phyloP scores from a whole-genome alignment of 441 rosid genomes.

The Bocquillonia castaneifolia region DNA sequence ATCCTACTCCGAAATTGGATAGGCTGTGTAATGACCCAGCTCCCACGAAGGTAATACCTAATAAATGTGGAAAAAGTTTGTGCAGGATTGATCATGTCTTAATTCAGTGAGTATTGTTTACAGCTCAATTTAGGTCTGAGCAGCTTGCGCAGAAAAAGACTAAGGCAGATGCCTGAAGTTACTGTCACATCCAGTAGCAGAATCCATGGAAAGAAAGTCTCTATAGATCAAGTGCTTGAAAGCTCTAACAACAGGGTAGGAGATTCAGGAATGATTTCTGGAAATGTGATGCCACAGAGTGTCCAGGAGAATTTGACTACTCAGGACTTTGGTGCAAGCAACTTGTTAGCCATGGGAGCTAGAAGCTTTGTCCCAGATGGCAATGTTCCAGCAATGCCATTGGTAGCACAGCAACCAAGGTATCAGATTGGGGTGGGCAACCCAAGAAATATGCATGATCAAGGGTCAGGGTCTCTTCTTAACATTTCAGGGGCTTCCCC shows the following conservation, averaged over 20 bases:
- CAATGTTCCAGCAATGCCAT: conserved; percentile 43
- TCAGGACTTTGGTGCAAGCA: conserved; percentile 53
- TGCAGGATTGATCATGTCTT: conserved; percentile 19
- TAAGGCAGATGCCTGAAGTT: conserved; percentile 61
- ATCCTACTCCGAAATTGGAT: conserved; percentile 88
- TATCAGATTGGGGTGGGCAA: conserved; percentile 47
- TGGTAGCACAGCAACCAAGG: conserved; percentile 53
- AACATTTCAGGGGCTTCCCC: conserved; percentile 50
- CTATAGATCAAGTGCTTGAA: conserved; percentile 66
- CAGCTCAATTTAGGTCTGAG: conserved; percentile 73
- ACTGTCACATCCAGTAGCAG: conserved; percentile 54
- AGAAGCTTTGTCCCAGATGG: conserved; percentile 54
- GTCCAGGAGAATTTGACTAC: conserved; percentile 47
- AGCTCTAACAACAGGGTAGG: conserved; percentile 51
- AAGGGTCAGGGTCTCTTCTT: conserved; percentile 44
- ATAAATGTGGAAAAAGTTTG: not conserved
- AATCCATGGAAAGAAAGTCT: conserved; percentile 74
- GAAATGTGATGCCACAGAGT: conserved; percentile 49
- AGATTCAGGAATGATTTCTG: conserved; percentile 44
- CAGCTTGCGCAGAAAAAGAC: conserved; percentile 62
- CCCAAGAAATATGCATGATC: conserved; percentile 60
- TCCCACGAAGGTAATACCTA: conserved; percentile 48
- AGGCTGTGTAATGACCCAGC: conserved; percentile 56
- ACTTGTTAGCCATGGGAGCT: conserved; percentile 40
- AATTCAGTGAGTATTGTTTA: conserved; percentile 27